Conservation (phyloP, 2,329 filamentous ascomycete species). For the Neofusicoccum cordaticola region DNA sequence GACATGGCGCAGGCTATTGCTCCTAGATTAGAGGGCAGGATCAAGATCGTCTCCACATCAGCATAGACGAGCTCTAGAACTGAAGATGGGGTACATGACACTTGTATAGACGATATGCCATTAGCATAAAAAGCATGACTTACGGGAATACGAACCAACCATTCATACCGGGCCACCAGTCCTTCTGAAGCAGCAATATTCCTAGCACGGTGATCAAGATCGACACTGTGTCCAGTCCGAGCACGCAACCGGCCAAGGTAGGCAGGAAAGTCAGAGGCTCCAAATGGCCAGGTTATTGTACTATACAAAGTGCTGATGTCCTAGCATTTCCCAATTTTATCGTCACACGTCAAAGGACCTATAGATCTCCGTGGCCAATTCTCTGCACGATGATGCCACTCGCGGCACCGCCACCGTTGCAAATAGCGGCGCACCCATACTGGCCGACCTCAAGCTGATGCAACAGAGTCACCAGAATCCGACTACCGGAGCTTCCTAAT, state of each 20-base stretch:
- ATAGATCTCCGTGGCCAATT: constrained; percentile 49
- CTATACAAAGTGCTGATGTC: neutral
- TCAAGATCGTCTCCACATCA: constrained; percentile 37
- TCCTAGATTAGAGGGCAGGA: constrained; percentile 74
- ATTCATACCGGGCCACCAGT: too few relatives aligned
- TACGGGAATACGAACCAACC: neutral
- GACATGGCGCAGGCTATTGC: constrained; percentile 58
- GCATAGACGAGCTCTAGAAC: neutral
- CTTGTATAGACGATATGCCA: neutral
- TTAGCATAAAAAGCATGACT: neutral
- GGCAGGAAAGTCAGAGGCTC: too few relatives aligned
- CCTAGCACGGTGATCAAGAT: too few relatives aligned
- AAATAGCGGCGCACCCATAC: constrained; percentile 93
- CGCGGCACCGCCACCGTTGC: constrained; percentile 91
- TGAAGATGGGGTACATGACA: neutral
- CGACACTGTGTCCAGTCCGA: too few relatives aligned
- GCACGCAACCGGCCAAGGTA: too few relatives aligned
- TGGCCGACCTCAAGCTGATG: constrained; percentile 90
- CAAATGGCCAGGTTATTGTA: neutral
- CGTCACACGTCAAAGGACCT: neutral
- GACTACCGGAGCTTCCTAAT: constrained; percentile 86
- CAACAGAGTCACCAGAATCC: constrained; percentile 84
- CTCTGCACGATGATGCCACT: constrained; percentile 89
- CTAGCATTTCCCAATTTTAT: neutral
- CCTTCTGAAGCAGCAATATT: too few relatives aligned